These are phyloP conservation scores for Nannochloris sp. DNA, from an alignment of 139 green algal genomes.

Conservation along the genomic window DNA sequence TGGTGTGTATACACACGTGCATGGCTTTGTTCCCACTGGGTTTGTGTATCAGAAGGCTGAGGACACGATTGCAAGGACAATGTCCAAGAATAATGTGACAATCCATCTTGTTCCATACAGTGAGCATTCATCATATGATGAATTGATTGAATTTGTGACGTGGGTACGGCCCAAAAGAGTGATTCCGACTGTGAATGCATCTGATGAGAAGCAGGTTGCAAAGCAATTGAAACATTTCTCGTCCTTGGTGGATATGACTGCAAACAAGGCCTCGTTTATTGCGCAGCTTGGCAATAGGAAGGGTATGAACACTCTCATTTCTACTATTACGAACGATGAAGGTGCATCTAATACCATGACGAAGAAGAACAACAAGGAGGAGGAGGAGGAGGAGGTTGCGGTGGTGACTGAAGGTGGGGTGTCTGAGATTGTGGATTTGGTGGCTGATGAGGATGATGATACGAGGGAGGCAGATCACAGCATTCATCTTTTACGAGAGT, in stretches of 20 bases:
- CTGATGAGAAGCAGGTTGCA: slow-evolving; percentile 23
- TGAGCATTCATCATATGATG: slow-evolving; percentile 74
- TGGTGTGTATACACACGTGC: slow-evolving; percentile 39
- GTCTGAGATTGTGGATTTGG: slow-evolving; percentile 19
- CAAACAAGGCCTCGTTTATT: slow-evolving; percentile 56
- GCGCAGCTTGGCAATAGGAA: slow-evolving; percentile 10
- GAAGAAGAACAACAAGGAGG: neutral
- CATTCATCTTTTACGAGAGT: neutral
- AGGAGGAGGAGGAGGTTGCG: slow-evolving; percentile 24
- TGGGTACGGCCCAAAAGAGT: slow-evolving; percentile 56
- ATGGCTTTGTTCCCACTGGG: slow-evolving; percentile 85
- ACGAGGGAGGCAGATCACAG: neutral
- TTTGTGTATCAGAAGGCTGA: slow-evolving; percentile 66
- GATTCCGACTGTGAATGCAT: slow-evolving; percentile 69
- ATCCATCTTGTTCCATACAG: slow-evolving; percentile 79
- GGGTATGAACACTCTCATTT: too few relatives aligned
- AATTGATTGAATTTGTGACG: slow-evolving; percentile 72
- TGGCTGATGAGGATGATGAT: slow-evolving; percentile 3
- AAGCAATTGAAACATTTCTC: slow-evolving; percentile 50
- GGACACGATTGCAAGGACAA: slow-evolving; percentile 28
- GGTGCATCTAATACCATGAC: neutral
- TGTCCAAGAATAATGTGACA: slow-evolving; percentile 25
- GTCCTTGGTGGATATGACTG: slow-evolving; percentile 51
- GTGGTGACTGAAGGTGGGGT: slow-evolving; percentile 20
- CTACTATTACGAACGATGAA: too few relatives aligned